Conservation (phyloP, 495 filamentous ascomycete species). For the Lasiosphaeris hirsuta region DNA sequence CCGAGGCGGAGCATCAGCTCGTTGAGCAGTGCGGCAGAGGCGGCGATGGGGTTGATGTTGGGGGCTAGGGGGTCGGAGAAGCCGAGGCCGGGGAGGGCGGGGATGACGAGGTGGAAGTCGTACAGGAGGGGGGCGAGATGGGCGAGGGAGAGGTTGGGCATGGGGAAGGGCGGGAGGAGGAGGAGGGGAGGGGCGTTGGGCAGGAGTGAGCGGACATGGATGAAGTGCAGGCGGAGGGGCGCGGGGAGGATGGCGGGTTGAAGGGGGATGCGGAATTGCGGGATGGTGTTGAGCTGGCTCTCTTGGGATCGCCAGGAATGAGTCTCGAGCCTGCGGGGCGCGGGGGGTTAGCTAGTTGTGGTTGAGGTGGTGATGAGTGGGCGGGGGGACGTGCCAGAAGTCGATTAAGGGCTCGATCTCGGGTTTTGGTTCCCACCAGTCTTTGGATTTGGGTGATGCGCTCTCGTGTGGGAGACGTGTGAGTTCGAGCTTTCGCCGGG, state of each 20-base stretch:
- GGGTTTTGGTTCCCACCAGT: constrained; percentile 14
- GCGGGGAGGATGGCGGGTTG: constrained; percentile 28
- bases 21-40: constrained; percentile 59
- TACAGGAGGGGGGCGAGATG: constrained; percentile 60
- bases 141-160: constrained; percentile 64
- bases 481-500: constrained; percentile 53
- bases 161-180: constrained; percentile 65
- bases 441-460: constrained; percentile 20
- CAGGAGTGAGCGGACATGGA: constrained; percentile 53
- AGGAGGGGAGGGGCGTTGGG: constrained; percentile 56
- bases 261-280: constrained; percentile 58
- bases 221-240: constrained; percentile 47
- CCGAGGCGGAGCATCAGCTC: constrained; percentile 64
- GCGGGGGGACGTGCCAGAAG: constrained; percentile 42
- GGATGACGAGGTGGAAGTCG: constrained; percentile 64
- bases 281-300: constrained; percentile 51
- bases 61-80: constrained; percentile 58
- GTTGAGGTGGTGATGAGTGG: not conserved
- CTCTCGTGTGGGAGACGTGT: constrained; percentile 52
- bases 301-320: constrained; percentile 62
- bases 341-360: not conserved
- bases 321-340: constrained; percentile 48
- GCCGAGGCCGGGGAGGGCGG: constrained; percentile 70
- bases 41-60: constrained; percentile 51
- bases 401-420: constrained; percentile 51